These are phyloP conservation scores for Canariomyces notabilis DNA, from an alignment of 2,329 filamentous ascomycete species.

Conservation along the genomic window DNA sequence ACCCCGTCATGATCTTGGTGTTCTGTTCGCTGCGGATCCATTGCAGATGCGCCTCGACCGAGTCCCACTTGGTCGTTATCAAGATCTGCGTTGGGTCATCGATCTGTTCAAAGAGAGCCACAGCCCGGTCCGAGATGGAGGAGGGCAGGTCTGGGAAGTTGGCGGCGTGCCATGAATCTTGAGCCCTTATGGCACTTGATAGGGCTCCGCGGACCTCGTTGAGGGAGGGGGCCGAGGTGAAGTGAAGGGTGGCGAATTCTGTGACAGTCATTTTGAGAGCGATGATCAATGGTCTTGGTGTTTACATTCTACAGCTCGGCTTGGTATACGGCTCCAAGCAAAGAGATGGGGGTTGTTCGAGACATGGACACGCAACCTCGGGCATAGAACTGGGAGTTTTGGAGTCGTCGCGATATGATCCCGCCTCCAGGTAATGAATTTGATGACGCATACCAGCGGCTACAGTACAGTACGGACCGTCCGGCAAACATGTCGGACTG, in stretches of 20 bases:
- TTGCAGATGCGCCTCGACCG: slow-evolving; percentile 35
- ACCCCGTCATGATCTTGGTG: slow-evolving; percentile 27
- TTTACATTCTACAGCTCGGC: neutral
- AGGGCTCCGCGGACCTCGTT: slow-evolving; percentile 31
- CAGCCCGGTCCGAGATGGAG: slow-evolving; percentile 32
- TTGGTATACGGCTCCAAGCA: too few species aligned
- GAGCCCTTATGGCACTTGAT: slow-evolving; percentile 30
- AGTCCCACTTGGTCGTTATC: slow-evolving; percentile 43
- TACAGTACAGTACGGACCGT: too few species aligned
- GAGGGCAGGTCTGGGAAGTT: slow-evolving; percentile 33
- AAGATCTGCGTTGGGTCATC: slow-evolving; percentile 36
- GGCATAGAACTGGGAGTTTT: too few species aligned
- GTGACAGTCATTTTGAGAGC: slow-evolving; percentile 33
- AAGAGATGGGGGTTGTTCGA: too few species aligned
- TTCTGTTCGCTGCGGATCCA: slow-evolving; percentile 44
- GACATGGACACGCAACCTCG: too few species aligned
- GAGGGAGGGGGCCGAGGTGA: slow-evolving; percentile 29
- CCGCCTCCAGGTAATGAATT: too few species aligned
- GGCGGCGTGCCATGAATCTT: slow-evolving; percentile 38
- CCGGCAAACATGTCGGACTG: too few species aligned
- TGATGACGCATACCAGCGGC: too few species aligned
- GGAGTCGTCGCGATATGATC: too few species aligned
- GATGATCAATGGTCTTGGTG: neutral
- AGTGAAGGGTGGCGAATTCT: slow-evolving; percentile 36
- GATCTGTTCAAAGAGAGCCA: slow-evolving; percentile 32